Evolutionary conservation across 768 basidiomycete species (phyloP).

Genomic region (Jaapia argillacea): DNA sequence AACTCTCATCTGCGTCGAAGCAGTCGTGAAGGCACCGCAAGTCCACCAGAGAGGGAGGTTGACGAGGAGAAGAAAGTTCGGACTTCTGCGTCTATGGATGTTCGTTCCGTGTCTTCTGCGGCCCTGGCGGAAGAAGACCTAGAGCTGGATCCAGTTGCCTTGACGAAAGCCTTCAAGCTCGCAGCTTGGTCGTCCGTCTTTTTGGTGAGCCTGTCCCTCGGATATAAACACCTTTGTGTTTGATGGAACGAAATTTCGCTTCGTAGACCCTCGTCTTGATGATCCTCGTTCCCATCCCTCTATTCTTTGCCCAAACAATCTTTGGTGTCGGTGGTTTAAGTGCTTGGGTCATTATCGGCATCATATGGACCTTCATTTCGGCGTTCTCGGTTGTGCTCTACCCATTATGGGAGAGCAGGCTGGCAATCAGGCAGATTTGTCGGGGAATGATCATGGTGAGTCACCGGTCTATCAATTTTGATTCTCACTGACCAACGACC

Average conservation of each 20-base stretch:
- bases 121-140: slow-evolving; percentile 30
- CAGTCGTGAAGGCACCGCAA: no score
- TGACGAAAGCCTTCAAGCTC: slow-evolving; percentile 72
- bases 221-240: no score
- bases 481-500: neutral
- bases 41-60: no score
- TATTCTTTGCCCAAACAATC: slow-evolving; percentile 76
- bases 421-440: slow-evolving; percentile 47
- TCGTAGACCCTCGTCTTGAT: slow-evolving; percentile 57
- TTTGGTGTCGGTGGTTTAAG: slow-evolving; percentile 55
- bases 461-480: neutral
- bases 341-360: slow-evolving; percentile 75
- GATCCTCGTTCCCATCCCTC: slow-evolving; percentile 71
- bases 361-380: slow-evolving; percentile 79
- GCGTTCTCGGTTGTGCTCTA: slow-evolving; percentile 70
- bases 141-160: slow-evolving; percentile 53
- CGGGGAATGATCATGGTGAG: slow-evolving; percentile 57
- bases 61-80: slow-evolving; percentile 29
- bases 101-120: slow-evolving; percentile 11
- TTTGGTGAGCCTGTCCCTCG: slow-evolving; percentile 31
- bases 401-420: slow-evolving; percentile 78
- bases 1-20: slow-evolving; percentile 30
- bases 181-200: slow-evolving; percentile 65
- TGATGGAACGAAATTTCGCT: no score
- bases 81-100: slow-evolving; percentile 10